Conservation (phyloP, 1,284 basidiomycete species). For the Chiua sp. region DNA sequence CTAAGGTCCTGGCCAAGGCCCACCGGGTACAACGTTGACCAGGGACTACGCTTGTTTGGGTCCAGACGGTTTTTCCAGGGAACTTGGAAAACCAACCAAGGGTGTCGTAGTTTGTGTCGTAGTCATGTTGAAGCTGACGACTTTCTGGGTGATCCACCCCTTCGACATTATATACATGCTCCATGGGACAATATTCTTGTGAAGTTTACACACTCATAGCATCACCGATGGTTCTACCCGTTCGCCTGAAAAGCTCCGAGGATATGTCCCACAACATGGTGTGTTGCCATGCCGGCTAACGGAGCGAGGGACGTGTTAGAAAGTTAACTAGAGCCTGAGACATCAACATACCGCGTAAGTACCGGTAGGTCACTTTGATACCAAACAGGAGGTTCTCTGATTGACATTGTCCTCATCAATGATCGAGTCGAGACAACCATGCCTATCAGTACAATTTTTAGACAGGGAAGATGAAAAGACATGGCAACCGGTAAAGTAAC, state of each 20-base stretch:
- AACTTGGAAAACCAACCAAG: not conserved
- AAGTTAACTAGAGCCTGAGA: not conserved
- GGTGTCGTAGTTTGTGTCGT: not conserved
- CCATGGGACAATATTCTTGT: not conserved
- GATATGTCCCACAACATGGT: not conserved
- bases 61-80: conserved; percentile 7
- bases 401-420: too few relatives aligned
- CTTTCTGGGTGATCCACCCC: not conserved
- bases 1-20: too few relatives aligned
- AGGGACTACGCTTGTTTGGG: not conserved
- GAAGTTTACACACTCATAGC: not conserved
- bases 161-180: not conserved
- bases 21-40: too few relatives aligned
- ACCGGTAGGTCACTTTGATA: not conserved
- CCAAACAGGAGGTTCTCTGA: too few relatives aligned
- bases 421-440: too few relatives aligned
- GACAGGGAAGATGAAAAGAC: too few relatives aligned
- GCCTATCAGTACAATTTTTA: too few relatives aligned
- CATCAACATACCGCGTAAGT: not conserved
- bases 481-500: too few relatives aligned
- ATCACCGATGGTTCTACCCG: not conserved
- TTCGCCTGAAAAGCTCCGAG: not conserved
- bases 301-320: not conserved
- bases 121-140: not conserved
- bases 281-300: not conserved